Base-by-base conservation (phyloP, 1,284 basidiomycete species). In the Caloboletus firmus region DNA sequence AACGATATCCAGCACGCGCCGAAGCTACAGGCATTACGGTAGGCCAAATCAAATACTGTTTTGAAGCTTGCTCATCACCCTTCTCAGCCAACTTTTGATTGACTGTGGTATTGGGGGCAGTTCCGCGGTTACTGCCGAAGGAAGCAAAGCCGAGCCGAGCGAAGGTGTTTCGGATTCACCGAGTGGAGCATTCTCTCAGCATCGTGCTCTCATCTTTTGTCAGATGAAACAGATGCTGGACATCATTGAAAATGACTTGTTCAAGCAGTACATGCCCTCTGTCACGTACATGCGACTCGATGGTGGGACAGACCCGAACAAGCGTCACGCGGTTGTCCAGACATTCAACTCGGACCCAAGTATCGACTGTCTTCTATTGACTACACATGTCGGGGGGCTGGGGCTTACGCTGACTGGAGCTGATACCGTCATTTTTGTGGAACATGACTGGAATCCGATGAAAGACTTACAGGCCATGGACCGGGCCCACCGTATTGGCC, bases 381-480 rank as follows among this genome's bases (percentile, higher is more conserved):
- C 97, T 0, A 99, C 97, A 0, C 93, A 95, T 60, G 96, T 99
- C 44, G 97, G 97, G 57, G 97, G 97, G 6, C 78, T 99, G 13
- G 97, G 97, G 2, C 75, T 99, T 61, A 99, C 97, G 20, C 76
- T 99, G 61, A 99, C 97, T 0, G 96, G 97, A 24, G 97, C 97
- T 10, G 97, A 99, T 71, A 99, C 97, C 1, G 97, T 99, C 60
- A 98, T 99, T 60, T 99, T 99, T 66, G 94, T 99, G 45, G 97
- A 99, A 71, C 97, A 99, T 71, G 97, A 99, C 71, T 99, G 97
- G 97, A 99, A 99, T 72, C 97, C 97, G 18, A 98, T 97, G 95
- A 98, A 98, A 73, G 97, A 99, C 75, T 76, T 99, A 12, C 97
- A 99, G 71, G 97, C 97, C 7, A 99, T 99, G 97, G 97, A 99